A percentile compares a stretch with the other conserved stretches of the same genome.
Conservation (phyloP, 192 early-diverging fungal species). For the Gaertneriomyces sp. region DNA sequence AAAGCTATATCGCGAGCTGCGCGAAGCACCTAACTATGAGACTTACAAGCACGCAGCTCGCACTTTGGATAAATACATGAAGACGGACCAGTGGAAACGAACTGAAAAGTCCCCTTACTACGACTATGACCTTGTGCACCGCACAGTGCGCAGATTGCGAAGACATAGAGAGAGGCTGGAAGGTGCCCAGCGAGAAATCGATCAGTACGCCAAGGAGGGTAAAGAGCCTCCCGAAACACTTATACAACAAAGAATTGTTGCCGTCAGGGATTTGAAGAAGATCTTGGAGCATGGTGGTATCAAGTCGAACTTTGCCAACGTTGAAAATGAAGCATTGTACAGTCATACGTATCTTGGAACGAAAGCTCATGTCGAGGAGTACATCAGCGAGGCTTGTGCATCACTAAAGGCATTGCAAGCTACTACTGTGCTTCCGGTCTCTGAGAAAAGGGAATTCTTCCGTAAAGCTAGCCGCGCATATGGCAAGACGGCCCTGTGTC, state of each 20-base stretch:
- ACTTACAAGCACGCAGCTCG: slow-evolving; percentile 61
- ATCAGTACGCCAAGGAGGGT: neutral
- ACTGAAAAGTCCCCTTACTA: slow-evolving; percentile 57
- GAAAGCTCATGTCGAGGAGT: slow-evolving; percentile 65
- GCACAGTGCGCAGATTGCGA: slow-evolving; percentile 39
- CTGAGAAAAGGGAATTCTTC: slow-evolving; percentile 64
- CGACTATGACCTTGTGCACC: slow-evolving; percentile 59
- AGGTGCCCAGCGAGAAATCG: neutral
- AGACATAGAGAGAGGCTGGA: slow-evolving; percentile 3
- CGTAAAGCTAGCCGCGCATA: slow-evolving; percentile 61
- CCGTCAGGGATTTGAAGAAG: slow-evolving; percentile 11
- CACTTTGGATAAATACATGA: slow-evolving; percentile 56
- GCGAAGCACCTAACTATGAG: slow-evolving; percentile 52
- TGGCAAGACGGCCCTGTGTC: slow-evolving; percentile 71
- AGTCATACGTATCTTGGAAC: slow-evolving; percentile 71
- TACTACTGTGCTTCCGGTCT: slow-evolving; percentile 17
- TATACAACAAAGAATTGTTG: neutral
- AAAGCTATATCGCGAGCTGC: slow-evolving; percentile 46
- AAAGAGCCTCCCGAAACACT: neutral
- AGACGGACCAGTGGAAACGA: slow-evolving; percentile 71
- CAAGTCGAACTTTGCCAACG: slow-evolving; percentile 72
- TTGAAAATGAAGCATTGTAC: slow-evolving; percentile 73
- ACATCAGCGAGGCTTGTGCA: slow-evolving; percentile 57
- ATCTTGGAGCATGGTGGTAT: slow-evolving; percentile 46
- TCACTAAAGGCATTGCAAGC: slow-evolving; percentile 30